Conservation (phyloP, 163 green algal genomes). For the Scenedesmus sp. region DNA sequence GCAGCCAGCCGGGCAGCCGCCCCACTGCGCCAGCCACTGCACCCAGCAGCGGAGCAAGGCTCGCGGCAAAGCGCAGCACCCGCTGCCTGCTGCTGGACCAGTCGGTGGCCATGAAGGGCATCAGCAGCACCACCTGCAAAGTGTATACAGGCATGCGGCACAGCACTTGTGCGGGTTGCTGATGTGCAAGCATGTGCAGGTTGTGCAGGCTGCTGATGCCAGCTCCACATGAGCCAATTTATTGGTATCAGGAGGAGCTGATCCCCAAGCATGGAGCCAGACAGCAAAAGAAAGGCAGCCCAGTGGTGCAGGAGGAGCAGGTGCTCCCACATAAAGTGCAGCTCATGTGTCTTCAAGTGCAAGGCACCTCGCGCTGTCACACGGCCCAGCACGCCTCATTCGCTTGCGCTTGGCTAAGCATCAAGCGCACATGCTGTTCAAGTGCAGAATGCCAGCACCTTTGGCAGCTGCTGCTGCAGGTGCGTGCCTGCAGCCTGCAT, state of each 20-base stretch:
- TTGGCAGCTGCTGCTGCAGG: slow-evolving; percentile 3
- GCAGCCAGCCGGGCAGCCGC: slow-evolving; percentile 25
- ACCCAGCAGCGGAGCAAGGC: not conserved
- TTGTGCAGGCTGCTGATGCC: not conserved
- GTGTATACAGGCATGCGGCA: not conserved
- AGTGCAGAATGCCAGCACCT: not conserved
- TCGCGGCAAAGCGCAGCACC: not conserved
- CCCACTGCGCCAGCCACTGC: not conserved
- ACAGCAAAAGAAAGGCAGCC: not conserved
- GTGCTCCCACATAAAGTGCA: too few species aligned
- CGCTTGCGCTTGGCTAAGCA: too few species aligned
- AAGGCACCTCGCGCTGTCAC: not conserved
- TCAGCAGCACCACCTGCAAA: slow-evolving; percentile 43
- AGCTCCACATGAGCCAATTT: not conserved
- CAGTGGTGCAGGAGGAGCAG: not conserved
- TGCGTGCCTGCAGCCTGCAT: not conserved
- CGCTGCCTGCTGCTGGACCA: slow-evolving; percentile 48
- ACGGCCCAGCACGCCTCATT: not conserved
- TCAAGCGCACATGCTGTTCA: not conserved
- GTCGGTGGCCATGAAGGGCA: slow-evolving; percentile 55
- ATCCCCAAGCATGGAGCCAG: not conserved
- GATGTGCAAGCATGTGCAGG: too few species aligned
- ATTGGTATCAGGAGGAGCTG: too few species aligned
- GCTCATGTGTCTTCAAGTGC: too few species aligned
- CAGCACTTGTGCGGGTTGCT: not conserved